phyloP scores from a whole-genome alignment of 2,329 filamentous ascomycete species.

The Calonectria fujianensis region DNA sequence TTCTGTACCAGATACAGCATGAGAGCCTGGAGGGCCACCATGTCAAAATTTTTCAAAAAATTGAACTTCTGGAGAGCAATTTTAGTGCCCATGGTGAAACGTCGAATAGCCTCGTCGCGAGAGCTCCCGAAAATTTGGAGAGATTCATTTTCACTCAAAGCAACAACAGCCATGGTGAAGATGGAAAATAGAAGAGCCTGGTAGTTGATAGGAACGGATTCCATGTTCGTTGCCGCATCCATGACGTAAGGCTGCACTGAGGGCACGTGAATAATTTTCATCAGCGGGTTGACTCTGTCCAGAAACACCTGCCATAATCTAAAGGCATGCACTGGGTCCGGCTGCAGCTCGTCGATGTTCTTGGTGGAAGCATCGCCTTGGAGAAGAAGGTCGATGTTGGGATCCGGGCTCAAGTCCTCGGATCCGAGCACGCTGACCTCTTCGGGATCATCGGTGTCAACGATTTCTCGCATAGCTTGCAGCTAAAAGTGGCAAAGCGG shows the following conservation, averaged over 20 bases:
- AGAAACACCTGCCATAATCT: slow-evolving; percentile 85
- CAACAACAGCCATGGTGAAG: slow-evolving; percentile 76
- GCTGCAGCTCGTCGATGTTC: slow-evolving; percentile 74
- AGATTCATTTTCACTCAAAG: slow-evolving; percentile 74
- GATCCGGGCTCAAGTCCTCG: slow-evolving; percentile 70
- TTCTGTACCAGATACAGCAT: slow-evolving; percentile 72
- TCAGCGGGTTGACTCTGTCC: slow-evolving; percentile 83
- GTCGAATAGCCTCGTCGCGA: slow-evolving; percentile 69
- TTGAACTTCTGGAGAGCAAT: slow-evolving; percentile 69
- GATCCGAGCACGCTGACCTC: slow-evolving; percentile 70
- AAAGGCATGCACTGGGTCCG: slow-evolving; percentile 79
- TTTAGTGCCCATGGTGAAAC: slow-evolving; percentile 72
- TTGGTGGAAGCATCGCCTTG: slow-evolving; percentile 62
- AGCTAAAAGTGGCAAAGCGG: slow-evolving; percentile 61
- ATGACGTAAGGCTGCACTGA: slow-evolving; percentile 79
- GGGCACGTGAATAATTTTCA: slow-evolving; percentile 83
- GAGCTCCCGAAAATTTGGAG: slow-evolving; percentile 70
- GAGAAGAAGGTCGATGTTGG: slow-evolving; percentile 71
- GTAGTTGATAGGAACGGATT: slow-evolving; percentile 72
- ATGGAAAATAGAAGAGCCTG: slow-evolving; percentile 80
- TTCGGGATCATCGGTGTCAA: slow-evolving; percentile 69
- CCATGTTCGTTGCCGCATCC: slow-evolving; percentile 75
- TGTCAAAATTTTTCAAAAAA: slow-evolving; percentile 76
- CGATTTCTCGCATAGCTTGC: slow-evolving; percentile 75
- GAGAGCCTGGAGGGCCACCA: slow-evolving; percentile 76